Conservation (phyloP, 73 alveolate genomes). For the Tetrahymena malaccensis region DNA sequence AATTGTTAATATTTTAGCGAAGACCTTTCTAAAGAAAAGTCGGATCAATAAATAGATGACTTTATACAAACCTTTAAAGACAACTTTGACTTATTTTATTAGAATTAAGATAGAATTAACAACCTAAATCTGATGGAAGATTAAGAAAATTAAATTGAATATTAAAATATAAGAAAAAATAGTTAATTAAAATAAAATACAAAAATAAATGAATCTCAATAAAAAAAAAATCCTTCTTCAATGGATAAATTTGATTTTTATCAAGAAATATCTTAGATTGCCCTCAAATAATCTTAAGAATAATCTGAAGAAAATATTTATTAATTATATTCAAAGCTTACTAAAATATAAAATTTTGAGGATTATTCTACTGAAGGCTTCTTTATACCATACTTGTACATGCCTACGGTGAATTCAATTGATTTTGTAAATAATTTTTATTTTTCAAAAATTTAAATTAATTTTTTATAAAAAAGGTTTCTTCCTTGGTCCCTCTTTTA, state of each 20-base stretch:
- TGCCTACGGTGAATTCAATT: background rate
- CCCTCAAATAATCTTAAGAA: background rate
- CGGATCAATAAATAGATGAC: background rate
- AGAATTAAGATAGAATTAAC: background rate
- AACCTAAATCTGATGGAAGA: background rate
- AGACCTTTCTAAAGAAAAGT: background rate
- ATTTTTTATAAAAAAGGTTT: background rate
- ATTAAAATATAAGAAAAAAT: background rate
- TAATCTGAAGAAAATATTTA: background rate
- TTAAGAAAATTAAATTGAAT: background rate
- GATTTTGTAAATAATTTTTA: background rate
- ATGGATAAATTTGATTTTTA: background rate
- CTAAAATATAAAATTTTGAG: background rate
- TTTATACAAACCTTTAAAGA: background rate
- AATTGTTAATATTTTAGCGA: background rate
- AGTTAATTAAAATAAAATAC: background rate
- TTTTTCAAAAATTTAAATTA: background rate
- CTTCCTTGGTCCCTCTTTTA: background rate
- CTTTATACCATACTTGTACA: background rate
- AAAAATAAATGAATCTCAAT: background rate
- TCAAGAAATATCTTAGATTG: background rate
- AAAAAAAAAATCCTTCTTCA: too few species aligned
- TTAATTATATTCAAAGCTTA: background rate
- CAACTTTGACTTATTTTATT: background rate
- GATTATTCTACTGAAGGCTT: background rate